Evolutionary conservation across 163 green algal species (phyloP), one percentile per base, ranked within the genome.

Genomic region (Scenedesmus sp.): DNA sequence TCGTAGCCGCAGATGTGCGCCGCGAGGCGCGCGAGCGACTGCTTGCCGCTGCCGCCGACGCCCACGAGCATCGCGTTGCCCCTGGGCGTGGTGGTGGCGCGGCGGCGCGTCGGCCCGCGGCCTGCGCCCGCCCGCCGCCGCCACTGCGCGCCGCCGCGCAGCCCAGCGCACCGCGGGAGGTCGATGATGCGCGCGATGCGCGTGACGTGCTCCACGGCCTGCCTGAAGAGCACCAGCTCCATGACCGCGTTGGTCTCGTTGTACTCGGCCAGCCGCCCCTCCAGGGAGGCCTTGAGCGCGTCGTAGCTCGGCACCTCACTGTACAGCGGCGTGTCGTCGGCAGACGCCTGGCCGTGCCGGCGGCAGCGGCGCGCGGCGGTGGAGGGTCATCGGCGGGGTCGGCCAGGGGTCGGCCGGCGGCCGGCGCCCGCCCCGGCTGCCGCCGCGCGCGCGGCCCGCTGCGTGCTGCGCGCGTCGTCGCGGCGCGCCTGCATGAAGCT

Each of bases 41-140:
- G 94, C 86, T 97, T 97, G 78, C 94, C 94, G 34, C 71, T 90
- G 63, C 94, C 94, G 28, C 94, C 94, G 24, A 98, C 92, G 15
- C 94, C 94, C 14, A 98, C 92, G 11, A 98, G 89, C 90, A 97
- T 94, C 48, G 91, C 92, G 79, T 97, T 94, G 80, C 94, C 94
- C 50, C 93, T 84, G 26, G 9, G 53, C 3, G 53, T 62, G 9
- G n/a, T 33, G 20, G 53, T 24, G 14, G 50, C 5, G 50, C n/a
- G n/a, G n/a, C n/a, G n/a, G n/a, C n/a, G n/a, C n/a, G n/a, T n/a
- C n/a, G n/a, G n/a, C n/a, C n/a, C n/a, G n/a, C n/a, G n/a, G n/a
- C n/a, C n/a, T n/a, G n/a, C n/a, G n/a, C n/a, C n/a, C n/a, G n/a
- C n/a, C n/a, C n/a, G n/a, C n/a, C n/a, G n/a, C 39, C 20, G 29